phyloP scores from a whole-genome alignment of 192 early-diverging fungal species.

The Backusella luteola region DNA sequence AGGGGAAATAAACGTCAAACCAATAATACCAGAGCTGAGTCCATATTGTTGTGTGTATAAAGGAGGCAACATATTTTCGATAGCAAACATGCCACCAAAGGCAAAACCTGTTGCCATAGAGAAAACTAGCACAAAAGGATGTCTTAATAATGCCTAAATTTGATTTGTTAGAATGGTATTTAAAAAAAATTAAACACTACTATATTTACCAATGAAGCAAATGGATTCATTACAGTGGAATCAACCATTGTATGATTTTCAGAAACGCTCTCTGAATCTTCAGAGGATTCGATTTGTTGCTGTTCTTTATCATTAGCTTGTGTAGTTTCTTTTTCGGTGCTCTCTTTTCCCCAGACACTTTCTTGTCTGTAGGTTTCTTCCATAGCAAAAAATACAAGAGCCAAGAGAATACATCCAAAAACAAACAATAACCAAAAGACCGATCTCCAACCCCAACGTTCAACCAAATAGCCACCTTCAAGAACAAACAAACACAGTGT shows the following conservation, averaged over 20 bases:
- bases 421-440: conserved; percentile 15
- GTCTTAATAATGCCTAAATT: conserved; percentile 33
- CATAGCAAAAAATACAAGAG: conserved; percentile 23
- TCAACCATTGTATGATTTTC: conserved; percentile 1
- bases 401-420: conserved; percentile 6
- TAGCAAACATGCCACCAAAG: conserved; percentile 52
- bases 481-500: neutral
- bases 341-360: conserved; percentile 1
- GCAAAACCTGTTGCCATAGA: conserved; percentile 43
- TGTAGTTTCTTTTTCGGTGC: neutral
- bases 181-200: neutral
- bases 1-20: conserved; percentile 31
- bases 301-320: neutral
- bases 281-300: neutral
- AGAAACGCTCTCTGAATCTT: neutral
- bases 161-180: neutral
- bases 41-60: conserved; percentile 25
- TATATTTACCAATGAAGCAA: conserved; percentile 8
- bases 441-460: conserved; percentile 10
- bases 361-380: conserved; percentile 40
- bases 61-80: conserved; percentile 34
- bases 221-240: conserved; percentile 30
- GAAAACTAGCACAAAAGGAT: conserved; percentile 42
- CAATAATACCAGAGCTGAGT: conserved; percentile 28
- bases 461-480: conserved; percentile 6